A percentile compares a stretch with the other conserved stretches of the same genome.
Evolutionary conservation across 331 rosid genomes (phyloP).

Genomic region (Quercus phellos): DNA sequence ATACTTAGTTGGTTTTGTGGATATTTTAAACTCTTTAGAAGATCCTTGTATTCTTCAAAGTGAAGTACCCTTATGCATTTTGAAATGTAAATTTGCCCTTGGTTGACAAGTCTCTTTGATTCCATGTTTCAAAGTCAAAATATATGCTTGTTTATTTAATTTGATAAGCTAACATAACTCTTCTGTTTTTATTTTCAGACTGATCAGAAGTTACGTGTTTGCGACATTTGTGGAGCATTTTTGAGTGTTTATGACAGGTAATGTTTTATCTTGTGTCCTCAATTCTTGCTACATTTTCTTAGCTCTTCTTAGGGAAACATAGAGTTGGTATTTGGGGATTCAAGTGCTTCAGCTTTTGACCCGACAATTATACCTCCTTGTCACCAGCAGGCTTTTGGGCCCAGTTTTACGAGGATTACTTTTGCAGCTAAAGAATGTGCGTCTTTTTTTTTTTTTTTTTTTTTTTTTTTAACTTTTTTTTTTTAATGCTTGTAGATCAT

Average conservation of each 20-base stretch:
- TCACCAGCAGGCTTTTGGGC: constrained; percentile 99
- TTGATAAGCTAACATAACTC: background rate
- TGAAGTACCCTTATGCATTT: background rate
- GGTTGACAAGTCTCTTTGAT: background rate
- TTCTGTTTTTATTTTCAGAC: constrained; percentile 65
- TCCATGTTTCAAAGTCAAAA: background rate
- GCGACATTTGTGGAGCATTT: constrained; percentile 99
- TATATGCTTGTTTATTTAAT: background rate
- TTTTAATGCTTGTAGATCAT: constrained; percentile 70
- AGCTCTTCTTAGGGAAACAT: constrained; percentile 43
- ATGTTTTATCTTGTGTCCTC: constrained; percentile 5
- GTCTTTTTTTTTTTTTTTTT: constrained; percentile 90
- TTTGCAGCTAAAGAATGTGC: constrained; percentile 99
- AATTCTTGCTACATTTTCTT: constrained; percentile 19
- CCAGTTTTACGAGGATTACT: constrained; percentile 99
- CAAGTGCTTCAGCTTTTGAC: constrained; percentile 96
- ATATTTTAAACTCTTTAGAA: no score
- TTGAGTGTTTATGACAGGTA: constrained; percentile 99
- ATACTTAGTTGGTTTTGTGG: no score
- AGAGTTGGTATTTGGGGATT: constrained; percentile 78
- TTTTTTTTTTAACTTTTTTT: constrained; percentile 55
- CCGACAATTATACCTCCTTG: constrained; percentile 98
- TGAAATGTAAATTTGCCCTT: background rate
- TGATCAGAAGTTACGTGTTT: constrained; percentile 98
- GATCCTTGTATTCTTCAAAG: background rate